A percentile compares a stretch with the other conserved stretches of the same genome.
phyloP scores from a whole-genome alignment of 2,329 filamentous ascomycete genomes.

The Ophiostoma piceae region DNA sequence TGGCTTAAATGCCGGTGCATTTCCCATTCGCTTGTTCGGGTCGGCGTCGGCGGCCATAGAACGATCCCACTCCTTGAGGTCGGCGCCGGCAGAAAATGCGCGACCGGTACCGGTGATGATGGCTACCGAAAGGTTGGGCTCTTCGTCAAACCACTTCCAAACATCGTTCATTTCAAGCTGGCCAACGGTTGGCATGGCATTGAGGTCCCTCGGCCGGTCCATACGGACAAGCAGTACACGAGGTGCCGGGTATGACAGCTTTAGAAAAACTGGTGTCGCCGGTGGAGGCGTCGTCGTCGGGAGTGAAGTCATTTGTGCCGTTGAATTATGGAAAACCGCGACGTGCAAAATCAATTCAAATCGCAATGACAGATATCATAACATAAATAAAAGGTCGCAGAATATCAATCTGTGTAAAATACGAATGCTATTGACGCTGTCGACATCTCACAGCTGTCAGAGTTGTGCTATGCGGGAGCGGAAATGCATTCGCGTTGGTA shows the following conservation, averaged over 20 bases:
- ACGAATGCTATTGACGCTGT: background rate
- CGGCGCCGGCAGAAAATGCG: constrained; percentile 52
- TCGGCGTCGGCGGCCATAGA: constrained; percentile 31
- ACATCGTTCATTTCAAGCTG: constrained; percentile 47
- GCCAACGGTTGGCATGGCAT: constrained; percentile 40
- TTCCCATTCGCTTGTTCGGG: constrained; percentile 29
- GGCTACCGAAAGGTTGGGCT: constrained; percentile 44
- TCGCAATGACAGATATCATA: background rate
- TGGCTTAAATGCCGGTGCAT: constrained; percentile 31
- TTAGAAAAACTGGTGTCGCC: constrained; percentile 34
- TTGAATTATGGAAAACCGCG: background rate
- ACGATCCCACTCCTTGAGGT: constrained; percentile 45
- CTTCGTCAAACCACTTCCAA: constrained; percentile 50
- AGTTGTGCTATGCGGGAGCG: background rate
- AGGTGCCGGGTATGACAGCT: constrained; percentile 41
- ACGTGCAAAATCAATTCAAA: background rate
- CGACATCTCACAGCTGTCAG: background rate
- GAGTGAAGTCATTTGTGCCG: background rate
- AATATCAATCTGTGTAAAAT: background rate
- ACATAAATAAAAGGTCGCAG: background rate
- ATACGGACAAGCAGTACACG: constrained; percentile 50
- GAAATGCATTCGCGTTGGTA: background rate
- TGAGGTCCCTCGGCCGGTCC: constrained; percentile 46
- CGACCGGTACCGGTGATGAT: constrained; percentile 49
- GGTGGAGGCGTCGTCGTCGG: constrained; percentile 29